Conservation (phyloP, 2,329 filamentous ascomycete species). For the Hymenoscyphus infarciens region DNA sequence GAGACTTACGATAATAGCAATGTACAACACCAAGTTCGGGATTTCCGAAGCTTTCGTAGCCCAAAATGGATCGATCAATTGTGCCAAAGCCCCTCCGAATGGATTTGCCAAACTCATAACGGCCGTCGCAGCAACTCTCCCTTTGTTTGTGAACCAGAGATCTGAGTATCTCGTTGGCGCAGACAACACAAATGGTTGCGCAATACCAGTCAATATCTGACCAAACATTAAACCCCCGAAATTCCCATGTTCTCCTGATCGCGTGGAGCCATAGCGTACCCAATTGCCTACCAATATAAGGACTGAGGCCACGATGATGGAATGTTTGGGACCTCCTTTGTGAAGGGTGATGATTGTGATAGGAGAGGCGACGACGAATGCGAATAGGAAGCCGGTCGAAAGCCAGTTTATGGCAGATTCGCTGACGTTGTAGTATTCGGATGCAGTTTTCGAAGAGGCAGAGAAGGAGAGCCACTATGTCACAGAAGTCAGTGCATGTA, state of each 20-base stretch:
- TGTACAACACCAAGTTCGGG: conserved; percentile 78
- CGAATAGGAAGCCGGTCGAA: conserved; percentile 80
- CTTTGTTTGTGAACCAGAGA: conserved; percentile 85
- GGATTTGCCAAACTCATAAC: conserved; percentile 83
- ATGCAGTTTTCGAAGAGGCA: conserved; percentile 70
- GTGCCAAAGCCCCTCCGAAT: conserved; percentile 81
- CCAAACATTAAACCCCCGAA: conserved; percentile 84
- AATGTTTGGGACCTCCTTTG: conserved; percentile 68
- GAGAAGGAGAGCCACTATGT: conserved; percentile 86
- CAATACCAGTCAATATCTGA: conserved; percentile 83
- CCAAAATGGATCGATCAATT: conserved; percentile 80
- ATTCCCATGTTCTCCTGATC: conserved; percentile 49
- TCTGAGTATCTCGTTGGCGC: conserved; percentile 90
- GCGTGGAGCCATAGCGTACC: conserved; percentile 76
- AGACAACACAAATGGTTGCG: conserved; percentile 87
- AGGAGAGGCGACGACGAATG: conserved; percentile 73
- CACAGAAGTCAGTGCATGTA: conserved; percentile 12
- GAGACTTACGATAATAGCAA: conserved; percentile 70
- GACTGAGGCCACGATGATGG: conserved; percentile 69
- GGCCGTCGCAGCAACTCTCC: conserved; percentile 83
- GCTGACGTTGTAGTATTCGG: conserved; percentile 70
- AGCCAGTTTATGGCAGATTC: conserved; percentile 88
- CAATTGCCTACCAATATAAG: conserved; percentile 83
- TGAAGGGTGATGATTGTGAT: conserved; percentile 74
- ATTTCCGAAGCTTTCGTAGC: conserved; percentile 59